phyloP scores from a whole-genome alignment of 768 basidiomycete species.

The Kockovaella imperatae region DNA sequence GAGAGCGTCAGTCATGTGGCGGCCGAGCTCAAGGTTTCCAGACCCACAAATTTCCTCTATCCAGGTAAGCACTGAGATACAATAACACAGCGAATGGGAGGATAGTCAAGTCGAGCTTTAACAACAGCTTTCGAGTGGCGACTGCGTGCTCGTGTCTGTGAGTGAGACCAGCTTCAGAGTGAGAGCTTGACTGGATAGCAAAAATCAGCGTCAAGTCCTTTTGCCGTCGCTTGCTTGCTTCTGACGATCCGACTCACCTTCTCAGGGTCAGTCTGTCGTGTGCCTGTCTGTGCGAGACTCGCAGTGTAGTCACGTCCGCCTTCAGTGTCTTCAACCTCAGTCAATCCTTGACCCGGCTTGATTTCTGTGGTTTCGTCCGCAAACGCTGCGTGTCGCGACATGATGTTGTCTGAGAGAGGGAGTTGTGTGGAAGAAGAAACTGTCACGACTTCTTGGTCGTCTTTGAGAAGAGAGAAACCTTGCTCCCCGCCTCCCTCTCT shows the following conservation, averaged over 20 bases:
- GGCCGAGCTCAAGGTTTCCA: not conserved
- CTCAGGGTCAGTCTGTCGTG: conserved; percentile 23
- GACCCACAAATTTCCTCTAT: conserved; percentile 45
- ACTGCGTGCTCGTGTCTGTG: too few relatives aligned
- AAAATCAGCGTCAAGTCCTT: too few relatives aligned
- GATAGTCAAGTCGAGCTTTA: conserved; percentile 42
- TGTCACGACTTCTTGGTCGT: too few relatives aligned
- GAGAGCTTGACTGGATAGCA: not conserved
- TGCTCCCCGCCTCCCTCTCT: too few relatives aligned
- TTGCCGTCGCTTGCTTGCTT: not conserved
- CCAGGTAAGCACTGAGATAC: conserved; percentile 47
- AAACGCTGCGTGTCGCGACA: conserved; percentile 3
- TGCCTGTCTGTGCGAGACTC: conserved; percentile 9
- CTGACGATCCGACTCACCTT: conserved; percentile 16
- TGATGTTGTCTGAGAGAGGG: not conserved
- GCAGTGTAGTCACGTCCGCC: not conserved
- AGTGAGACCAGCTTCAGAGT: too few relatives aligned
- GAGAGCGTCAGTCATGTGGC: not conserved
- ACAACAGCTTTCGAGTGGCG: too few relatives aligned
- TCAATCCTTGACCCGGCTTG: not conserved
- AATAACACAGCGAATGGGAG: conserved; percentile 46
- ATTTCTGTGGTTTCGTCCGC: not conserved
- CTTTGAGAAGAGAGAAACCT: too few relatives aligned
- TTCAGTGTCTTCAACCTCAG: not conserved
- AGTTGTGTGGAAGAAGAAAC: not conserved